phyloP scores from a whole-genome alignment of 2,329 filamentous ascomycete genomes.

The Zymoseptoria passerinii region DNA sequence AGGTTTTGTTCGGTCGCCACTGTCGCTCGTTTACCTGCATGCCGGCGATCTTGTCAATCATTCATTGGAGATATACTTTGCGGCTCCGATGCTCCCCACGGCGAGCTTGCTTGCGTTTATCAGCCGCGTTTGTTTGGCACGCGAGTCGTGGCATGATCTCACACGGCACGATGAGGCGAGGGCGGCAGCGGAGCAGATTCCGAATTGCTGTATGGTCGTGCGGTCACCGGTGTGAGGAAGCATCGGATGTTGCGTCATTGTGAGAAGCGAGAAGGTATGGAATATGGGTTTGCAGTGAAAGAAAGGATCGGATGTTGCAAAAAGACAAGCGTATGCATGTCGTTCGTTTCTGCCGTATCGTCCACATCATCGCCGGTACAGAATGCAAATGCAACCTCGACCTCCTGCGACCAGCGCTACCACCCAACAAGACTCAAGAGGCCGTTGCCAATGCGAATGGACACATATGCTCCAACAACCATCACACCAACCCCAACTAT shows the following conservation, averaged over 20 bases:
- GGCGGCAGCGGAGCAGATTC: too few species aligned
- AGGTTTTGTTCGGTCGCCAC: background rate
- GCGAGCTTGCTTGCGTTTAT: background rate
- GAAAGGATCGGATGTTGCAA: too few species aligned
- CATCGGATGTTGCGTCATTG: too few species aligned
- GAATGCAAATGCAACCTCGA: background rate
- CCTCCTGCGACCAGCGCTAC: background rate
- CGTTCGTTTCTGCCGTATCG: background rate
- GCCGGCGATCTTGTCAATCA: background rate
- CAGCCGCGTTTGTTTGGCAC: background rate
- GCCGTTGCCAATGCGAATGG: conserved; percentile 14
- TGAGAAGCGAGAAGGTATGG: too few species aligned
- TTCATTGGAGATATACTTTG: background rate
- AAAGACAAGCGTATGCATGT: background rate
- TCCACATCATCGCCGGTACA: background rate
- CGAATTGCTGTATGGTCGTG: too few species aligned
- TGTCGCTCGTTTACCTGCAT: background rate
- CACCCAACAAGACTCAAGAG: conserved; percentile 13
- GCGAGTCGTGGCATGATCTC: background rate
- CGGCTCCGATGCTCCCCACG: background rate
- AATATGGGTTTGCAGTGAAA: too few species aligned
- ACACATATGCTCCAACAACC: conserved; percentile 15
- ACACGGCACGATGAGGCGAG: background rate
- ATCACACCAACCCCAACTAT: conserved; percentile 29
- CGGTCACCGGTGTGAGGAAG: too few species aligned